phyloP scores from a whole-genome alignment of 1,284 basidiomycete genomes.

The Neonothopanus nambi region DNA sequence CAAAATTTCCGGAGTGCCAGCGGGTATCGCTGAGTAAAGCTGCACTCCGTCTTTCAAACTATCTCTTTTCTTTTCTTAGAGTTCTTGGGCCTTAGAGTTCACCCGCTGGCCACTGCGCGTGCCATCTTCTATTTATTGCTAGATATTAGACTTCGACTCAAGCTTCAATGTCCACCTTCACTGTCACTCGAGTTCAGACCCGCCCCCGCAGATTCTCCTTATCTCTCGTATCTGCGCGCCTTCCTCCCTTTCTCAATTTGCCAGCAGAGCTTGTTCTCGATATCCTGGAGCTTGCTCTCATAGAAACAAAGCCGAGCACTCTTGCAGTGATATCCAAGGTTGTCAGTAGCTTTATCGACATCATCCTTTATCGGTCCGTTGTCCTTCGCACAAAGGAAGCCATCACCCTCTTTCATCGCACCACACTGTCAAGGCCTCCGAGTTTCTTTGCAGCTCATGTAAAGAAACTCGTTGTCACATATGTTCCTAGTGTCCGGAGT shows the following conservation, averaged over 20 bases:
- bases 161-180: constrained; percentile 27
- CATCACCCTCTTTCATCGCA: constrained; percentile 36
- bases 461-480: constrained; percentile 35
- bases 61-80: constrained; percentile 8
- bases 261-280: constrained; percentile 32
- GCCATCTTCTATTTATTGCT: neutral
- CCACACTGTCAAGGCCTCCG: constrained; percentile 29
- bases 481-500: constrained; percentile 19
- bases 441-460: constrained; percentile 33
- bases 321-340: constrained; percentile 32
- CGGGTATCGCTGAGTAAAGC: neutral
- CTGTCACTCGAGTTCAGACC: constrained; percentile 17
- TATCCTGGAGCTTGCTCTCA: constrained; percentile 35
- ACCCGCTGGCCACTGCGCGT: too few relatives aligned
- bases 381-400: constrained; percentile 30
- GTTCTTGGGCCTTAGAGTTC: neutral
- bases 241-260: constrained; percentile 22
- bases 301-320: constrained; percentile 24
- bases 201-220: constrained; percentile 30
- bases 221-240: constrained; percentile 22
- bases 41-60: too few relatives aligned
- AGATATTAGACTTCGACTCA: neutral
- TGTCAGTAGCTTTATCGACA: constrained; percentile 30
- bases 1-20: too few relatives aligned
- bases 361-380: constrained; percentile 37